phyloP scores from a whole-genome alignment of 176 grass and related monocot genomes.

The Musa troglodytarum region DNA sequence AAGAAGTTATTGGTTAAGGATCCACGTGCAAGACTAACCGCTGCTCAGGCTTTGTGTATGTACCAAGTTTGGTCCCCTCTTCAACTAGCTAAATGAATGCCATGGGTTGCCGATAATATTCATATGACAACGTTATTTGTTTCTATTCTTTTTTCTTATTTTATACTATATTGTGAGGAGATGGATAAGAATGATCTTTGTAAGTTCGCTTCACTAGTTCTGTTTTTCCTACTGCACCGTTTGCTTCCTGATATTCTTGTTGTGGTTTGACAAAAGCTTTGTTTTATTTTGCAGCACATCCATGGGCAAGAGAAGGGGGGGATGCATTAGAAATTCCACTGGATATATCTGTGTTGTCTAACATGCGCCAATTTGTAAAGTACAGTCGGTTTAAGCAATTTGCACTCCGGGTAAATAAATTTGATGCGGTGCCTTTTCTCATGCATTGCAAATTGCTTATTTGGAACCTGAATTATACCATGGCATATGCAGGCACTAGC shows the following conservation, averaged over 20 bases:
- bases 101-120: not conserved
- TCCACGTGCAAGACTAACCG: conserved; percentile 82
- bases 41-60: conserved; percentile 97
- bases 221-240: not conserved
- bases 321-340: conserved; percentile 75
- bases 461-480: conserved; percentile 3
- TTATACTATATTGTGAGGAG: not conserved
- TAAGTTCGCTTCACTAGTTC: not conserved
- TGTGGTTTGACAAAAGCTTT: not conserved
- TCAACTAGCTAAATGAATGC: not conserved
- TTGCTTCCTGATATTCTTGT: not conserved
- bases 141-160: not conserved
- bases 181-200: not conserved
- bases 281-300: conserved; percentile 51
- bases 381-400: conserved; percentile 97
- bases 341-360: conserved; percentile 88
- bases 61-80: conserved; percentile 3
- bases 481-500: conserved; percentile 59
- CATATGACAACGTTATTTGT: not conserved
- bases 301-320: conserved; percentile 95
- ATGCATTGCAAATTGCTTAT: conserved; percentile 1
- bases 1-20: conserved; percentile 93
- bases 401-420: conserved; percentile 65
- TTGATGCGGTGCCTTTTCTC: conserved; percentile 1
- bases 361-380: conserved; percentile 91